Conservation (phyloP, 306 rosid species). For the Casuarina equisetifolia region DNA sequence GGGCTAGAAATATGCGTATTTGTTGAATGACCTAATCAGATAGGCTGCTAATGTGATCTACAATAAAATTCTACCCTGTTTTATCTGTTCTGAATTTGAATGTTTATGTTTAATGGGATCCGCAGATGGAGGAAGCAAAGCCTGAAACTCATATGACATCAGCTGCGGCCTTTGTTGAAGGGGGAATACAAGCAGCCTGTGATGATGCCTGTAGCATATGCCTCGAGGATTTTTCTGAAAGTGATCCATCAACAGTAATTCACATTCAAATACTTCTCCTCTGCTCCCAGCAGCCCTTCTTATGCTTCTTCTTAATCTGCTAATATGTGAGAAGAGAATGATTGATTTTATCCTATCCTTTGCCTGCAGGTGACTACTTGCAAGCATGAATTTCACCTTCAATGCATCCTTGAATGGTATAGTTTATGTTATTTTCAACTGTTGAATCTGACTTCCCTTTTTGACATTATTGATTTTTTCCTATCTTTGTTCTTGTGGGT, state of each 20-base stretch:
- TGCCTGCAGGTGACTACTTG: constrained; percentile 69
- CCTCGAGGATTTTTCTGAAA: constrained; percentile 81
- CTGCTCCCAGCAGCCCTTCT: not conserved
- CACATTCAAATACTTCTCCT: not conserved
- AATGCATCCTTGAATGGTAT: constrained; percentile 98
- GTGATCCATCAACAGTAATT: constrained; percentile 82
- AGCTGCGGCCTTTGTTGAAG: constrained; percentile 92
- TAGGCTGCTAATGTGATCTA: not conserved
- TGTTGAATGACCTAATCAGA: constrained; percentile 2
- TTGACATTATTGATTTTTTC: not conserved
- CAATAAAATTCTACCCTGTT: not conserved
- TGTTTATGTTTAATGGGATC: constrained; percentile 39
- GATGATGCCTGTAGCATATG: constrained; percentile 96
- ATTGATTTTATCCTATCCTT: constrained; percentile 28
- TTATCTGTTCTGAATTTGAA: constrained; percentile 23
- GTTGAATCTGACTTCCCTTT: not conserved
- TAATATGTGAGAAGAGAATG: constrained; percentile 18
- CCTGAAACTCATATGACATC: constrained; percentile 63
- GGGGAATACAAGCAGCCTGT: constrained; percentile 85
- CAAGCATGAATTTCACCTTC: constrained; percentile 93
- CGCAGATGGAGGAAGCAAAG: constrained; percentile 50
- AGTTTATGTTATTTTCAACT: not conserved
- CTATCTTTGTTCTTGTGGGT: not conserved
- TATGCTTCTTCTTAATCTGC: not conserved
- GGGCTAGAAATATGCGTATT: not conserved